Base-by-base conservation (phyloP, 2,329 filamentous ascomycete genomes). In the Colletotrichum theobromicola region DNA sequence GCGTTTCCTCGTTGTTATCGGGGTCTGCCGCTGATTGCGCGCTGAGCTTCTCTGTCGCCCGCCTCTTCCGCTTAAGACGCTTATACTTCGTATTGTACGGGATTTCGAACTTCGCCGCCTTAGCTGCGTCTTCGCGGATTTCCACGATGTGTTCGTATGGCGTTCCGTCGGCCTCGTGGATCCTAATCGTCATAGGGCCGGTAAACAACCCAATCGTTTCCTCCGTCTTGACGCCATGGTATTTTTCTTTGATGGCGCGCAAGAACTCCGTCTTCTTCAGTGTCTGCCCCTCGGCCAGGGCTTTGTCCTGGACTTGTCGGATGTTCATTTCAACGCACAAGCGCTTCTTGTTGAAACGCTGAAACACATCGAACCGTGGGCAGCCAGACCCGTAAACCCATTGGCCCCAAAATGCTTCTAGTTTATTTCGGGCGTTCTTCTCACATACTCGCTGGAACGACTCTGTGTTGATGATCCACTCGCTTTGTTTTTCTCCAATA, bases 81-180 rank as follows among this genome's bases (percentile, higher is more conserved):
- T 98, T 99, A 86, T 99, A 99, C 82, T 99, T 99, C 1, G 97
- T 99, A 80, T 98, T 98, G 85, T 99, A 99, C 1, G 96, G 96
- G 75, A 99, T 98, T 76, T 98, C 96, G 74, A 98, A 94, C 81
- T 94, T 97, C 28, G 88, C 89, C 2, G 86, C 87, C 78, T 94
- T 95, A 4, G 94, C 94, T 16, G 92, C 90, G 32, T 93, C 93
- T 78, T 98, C 95, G 75, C 95, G 95, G 81, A 99, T 98, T 79
- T 98, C 95, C 35, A 98, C 93, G 76, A 98, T 98, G 81, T 99
- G 97, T 82, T 99, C 97, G 81, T 99, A 99, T 4, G 97, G 97
- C 0, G 97, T 98, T 12, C 97, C 97, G 80, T 99, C 97, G 28
- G 97, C 97, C 86, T 99, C 97, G 84, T 99, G 97, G 76, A 99